Evolutionary conservation across 352 stramenopile genomes (phyloP).

Genomic region (Phytophthora fragariae): DNA sequence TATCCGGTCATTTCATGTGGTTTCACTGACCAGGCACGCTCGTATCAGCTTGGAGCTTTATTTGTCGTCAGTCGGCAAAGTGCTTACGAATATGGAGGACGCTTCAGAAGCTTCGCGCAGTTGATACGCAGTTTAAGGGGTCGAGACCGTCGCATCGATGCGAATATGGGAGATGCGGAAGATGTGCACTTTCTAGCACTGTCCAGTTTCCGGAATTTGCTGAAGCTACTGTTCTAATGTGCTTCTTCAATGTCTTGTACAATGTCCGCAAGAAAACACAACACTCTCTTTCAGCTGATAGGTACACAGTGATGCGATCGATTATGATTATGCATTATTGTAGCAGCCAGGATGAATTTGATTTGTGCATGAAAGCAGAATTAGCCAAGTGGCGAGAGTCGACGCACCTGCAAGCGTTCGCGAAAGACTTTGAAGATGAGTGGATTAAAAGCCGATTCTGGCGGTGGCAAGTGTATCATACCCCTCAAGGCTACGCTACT

Average conservation of each 20-base stretch:
- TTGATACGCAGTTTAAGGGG: neutral
- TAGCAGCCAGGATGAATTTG: neutral
- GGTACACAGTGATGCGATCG: neutral
- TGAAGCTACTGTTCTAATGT: neutral
- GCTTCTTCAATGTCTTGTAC: neutral
- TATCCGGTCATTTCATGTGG: neutral
- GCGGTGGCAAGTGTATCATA: neutral
- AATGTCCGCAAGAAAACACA: neutral
- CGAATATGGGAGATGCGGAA: neutral
- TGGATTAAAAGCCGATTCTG: neutral
- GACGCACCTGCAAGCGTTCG: neutral
- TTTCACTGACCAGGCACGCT: neutral
- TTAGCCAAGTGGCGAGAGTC: neutral
- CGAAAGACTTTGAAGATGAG: neutral
- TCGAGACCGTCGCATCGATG: neutral
- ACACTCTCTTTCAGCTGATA: neutral
- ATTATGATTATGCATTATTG: neutral
- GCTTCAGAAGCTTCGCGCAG: neutral
- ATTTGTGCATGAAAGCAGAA: neutral
- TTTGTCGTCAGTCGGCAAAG: neutral
- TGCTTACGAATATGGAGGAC: neutral
- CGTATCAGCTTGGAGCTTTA: neutral
- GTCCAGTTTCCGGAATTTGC: neutral
- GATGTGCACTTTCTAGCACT: neutral
- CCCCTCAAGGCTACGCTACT: neutral